A percentile compares a stretch with the other conserved stretches of the same genome.
Conservation (phyloP, 495 filamentous ascomycete species). For the Aspergillus steynii region DNA sequence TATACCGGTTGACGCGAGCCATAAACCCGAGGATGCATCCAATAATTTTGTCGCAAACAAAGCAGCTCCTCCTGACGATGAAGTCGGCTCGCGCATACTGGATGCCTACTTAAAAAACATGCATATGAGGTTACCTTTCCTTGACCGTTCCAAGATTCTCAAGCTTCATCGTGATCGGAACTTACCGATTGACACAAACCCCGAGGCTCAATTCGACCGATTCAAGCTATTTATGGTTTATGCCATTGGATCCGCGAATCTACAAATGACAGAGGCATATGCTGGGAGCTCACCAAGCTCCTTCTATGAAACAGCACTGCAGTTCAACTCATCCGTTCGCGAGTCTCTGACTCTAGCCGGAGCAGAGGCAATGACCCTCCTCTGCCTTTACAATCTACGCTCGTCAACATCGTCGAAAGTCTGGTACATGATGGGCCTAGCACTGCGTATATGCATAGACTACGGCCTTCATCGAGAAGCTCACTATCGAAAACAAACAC, state of each 20-base stretch:
- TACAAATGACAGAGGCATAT: slow-evolving; percentile 39
- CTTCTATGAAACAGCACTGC: slow-evolving; percentile 29
- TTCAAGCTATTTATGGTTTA: slow-evolving; percentile 50
- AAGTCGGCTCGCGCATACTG: slow-evolving; percentile 31
- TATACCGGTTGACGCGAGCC: no score
- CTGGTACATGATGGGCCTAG: slow-evolving; percentile 48
- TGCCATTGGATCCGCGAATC: slow-evolving; percentile 39
- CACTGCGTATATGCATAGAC: slow-evolving; percentile 45
- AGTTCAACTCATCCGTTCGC: slow-evolving; percentile 31
- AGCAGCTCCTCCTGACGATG: slow-evolving; percentile 35
- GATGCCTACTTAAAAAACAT: slow-evolving; percentile 41
- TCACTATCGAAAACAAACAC: slow-evolving; percentile 22
- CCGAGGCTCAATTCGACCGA: slow-evolving; percentile 30
- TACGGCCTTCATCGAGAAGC: slow-evolving; percentile 39
- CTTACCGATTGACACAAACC: slow-evolving; percentile 16
- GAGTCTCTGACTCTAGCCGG: slow-evolving; percentile 36
- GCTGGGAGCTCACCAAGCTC: slow-evolving; percentile 19
- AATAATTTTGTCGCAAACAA: slow-evolving; percentile 1
- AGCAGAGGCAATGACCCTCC: slow-evolving; percentile 42
- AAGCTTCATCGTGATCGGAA: slow-evolving; percentile 33
- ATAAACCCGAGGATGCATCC: no score
- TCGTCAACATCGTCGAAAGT: slow-evolving; percentile 37
- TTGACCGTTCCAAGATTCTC: slow-evolving; percentile 36
- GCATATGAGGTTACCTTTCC: slow-evolving; percentile 40
- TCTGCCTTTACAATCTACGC: slow-evolving; percentile 40